Conservation (phyloP, 768 basidiomycete species). For the Tubosaeta sp. region DNA sequence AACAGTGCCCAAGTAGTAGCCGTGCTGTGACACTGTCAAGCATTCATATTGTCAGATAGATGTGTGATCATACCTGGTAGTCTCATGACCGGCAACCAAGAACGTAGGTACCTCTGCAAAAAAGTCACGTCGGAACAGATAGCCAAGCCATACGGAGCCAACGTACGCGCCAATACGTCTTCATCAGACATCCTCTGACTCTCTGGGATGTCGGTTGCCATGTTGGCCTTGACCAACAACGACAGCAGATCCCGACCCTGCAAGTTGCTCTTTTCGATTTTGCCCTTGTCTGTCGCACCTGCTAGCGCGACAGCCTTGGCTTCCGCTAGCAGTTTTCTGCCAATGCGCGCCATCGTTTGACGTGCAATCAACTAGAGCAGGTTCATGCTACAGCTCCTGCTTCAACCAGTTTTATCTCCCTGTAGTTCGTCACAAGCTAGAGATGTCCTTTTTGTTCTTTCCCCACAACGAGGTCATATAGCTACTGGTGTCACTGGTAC, state of each 20-base stretch:
- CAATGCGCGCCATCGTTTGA: background rate
- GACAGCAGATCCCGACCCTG: conserved; percentile 54
- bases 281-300: conserved; percentile 21
- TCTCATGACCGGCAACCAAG: conserved; percentile 1
- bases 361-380: background rate
- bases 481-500: too few relatives aligned
- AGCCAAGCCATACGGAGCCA: too few relatives aligned
- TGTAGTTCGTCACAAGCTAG: too few relatives aligned
- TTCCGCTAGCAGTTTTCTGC: background rate
- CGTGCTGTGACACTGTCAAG: background rate
- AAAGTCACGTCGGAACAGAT: background rate
- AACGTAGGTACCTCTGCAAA: background rate
- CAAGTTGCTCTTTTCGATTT: conserved; percentile 32
- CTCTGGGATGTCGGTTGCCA: conserved; percentile 45
- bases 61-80: background rate
- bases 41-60: background rate
- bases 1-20: background rate
- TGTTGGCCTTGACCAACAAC: conserved; percentile 33
- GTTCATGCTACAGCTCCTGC: too few relatives aligned
- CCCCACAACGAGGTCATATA: too few relatives aligned
- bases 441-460: too few relatives aligned
- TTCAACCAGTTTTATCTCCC: too few relatives aligned
- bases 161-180: conserved; percentile 55
- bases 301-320: conserved; percentile 19
- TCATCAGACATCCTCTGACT: conserved; percentile 55